Base-by-base conservation (phyloP, 768 basidiomycete genomes). In the Mrakia blollopis region DNA sequence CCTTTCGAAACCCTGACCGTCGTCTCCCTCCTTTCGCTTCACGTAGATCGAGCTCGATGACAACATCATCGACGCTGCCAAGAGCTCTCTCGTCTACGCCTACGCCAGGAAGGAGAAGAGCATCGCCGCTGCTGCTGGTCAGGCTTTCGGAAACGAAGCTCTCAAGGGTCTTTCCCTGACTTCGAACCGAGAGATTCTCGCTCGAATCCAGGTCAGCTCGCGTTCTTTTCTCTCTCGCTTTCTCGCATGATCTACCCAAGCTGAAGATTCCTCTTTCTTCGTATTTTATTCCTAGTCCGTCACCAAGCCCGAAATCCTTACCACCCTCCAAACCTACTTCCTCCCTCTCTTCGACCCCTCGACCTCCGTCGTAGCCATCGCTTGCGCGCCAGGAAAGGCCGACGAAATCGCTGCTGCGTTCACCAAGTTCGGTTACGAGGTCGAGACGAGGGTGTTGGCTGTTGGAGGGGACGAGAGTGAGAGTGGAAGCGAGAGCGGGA, bases 131-230 rank as follows among this genome's bases (percentile, higher is more conserved):
- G 96, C 96, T 61, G 95, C 94, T 84, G 83, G 90, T 84, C 47
- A 88, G 35, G 96, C 94, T 0, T 98, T 97, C 84, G 86, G 87
- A 41, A 95, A 98, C 84, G 93, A 97, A 85, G 92, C 90, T 0
- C 86, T 99, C n/a, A 92, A 92, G 81, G 91, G 90, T 44, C 88
- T 98, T 14, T 85, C 90, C 8, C 89, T 90, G 81, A 88, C 89
- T 78, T 86, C 91, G 81, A 90, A 91, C 80, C 86, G 91, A 35
- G 87, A 90, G 73, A 87, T 94, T n/a, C 86, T 96, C 63, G 88
- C 90, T 80, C 89, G 89, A 81, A 91, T 89, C 81, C 91, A 83
- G 80, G 85, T 84, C 54, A 32, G 75, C 44, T 57, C 65, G 47
- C 44, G 3, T 10, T 54, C 21, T 35, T 37, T 37, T 44, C 10